These are phyloP conservation scores for Arthrocladium fulminans DNA, from an alignment of 2,329 filamentous ascomycete genomes.

Conservation along the genomic window DNA sequence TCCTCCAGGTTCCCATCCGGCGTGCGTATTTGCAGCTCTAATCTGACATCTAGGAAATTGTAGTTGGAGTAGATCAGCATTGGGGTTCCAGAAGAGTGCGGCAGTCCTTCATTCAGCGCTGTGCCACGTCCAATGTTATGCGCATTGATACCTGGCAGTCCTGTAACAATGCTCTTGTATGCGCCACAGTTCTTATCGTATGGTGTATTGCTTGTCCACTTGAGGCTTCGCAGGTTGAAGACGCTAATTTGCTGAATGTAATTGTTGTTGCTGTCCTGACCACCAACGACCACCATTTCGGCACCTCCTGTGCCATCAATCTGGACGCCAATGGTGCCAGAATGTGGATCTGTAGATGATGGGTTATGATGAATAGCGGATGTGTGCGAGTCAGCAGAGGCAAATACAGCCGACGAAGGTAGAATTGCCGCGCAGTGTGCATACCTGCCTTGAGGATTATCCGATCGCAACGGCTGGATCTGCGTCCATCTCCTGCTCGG, in stretches of 20 bases:
- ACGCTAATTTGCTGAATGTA: conserved; percentile 99
- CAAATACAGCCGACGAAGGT: conserved; percentile 77
- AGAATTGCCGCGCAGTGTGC: conserved; percentile 92
- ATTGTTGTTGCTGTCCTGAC: conserved; percentile 94
- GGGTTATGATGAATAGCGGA: conserved; percentile 88
- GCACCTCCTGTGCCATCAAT: conserved; percentile 86
- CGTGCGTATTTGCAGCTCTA: conserved; percentile 81
- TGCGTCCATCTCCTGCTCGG: conserved; percentile 74
- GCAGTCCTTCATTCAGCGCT: conserved; percentile 14
- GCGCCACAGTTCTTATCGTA: conserved; percentile 90
- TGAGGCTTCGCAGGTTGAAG: conserved; percentile 88
- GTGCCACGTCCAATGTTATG: conserved; percentile 20
- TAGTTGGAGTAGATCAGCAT: conserved; percentile 99
- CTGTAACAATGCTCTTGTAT: conserved; percentile 89
- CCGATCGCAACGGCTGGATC: conserved; percentile 55
- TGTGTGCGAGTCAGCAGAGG: conserved; percentile 71
- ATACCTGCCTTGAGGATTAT: conserved; percentile 86
- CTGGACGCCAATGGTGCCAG: conserved; percentile 76
- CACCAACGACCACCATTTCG: conserved; percentile 94
- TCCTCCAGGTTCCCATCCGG: conserved; percentile 78
- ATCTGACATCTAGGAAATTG: conserved; percentile 93
- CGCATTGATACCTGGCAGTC: conserved; percentile 46
- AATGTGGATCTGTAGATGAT: conserved; percentile 70
- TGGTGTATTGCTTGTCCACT: conserved; percentile 84
- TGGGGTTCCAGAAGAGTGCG: conserved; percentile 37